Evolutionary conservation across 495 filamentous ascomycete species (phyloP), one percentile per base, ranked within the genome.

Genomic region (Aspergillus taichungensis): DNA sequence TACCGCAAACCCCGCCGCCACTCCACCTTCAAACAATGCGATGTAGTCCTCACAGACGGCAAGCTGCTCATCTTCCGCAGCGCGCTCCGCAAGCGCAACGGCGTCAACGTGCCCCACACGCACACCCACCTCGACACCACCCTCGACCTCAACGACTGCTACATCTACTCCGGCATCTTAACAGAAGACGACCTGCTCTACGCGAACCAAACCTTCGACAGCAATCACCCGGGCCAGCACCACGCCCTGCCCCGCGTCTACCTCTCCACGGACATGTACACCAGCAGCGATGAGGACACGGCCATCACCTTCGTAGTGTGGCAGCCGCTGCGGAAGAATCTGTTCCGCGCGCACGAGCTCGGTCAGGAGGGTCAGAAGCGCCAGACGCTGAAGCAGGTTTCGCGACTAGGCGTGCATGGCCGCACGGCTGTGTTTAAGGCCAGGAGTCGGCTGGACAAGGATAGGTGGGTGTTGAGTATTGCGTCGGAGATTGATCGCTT

Each of bases 401-500:
- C 77, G 7, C 64, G 61, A 27, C 59, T 87, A 40, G 83, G 83
- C 5, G 70, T 72, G 18, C 73, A 76, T 40, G 84, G 84, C 14
- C 69, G 81, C 45, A 80, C 77, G 31, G 76, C 82, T 30, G 83
- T 88, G 10, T 87, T 88, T 52, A 83, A 81, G 59, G 74, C 84
- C 27, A 72, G 83, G 37, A 84, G 76, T 61, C 71, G 84, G 14
- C 72, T 83, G 10, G 84, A 87, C 59, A 79, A 83, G 47, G 84
- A 88, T 66, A 77, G 78, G 34, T 88, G 84, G 84, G 84, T 88
- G 29, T 61, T 85, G 67, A 81, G 71, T 47, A 82, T 88, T 30
- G 76, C 74, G 33, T 78, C 79, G 50, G 84, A 88, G 62, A 87
- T 88, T 62, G 83, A 87, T 60, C 67, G 82, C 43, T 52, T 84